Evolutionary conservation across 345 rosid genomes (phyloP), one percentile per base, ranked within the genome.

Genomic region (Ceriops tagal): DNA sequence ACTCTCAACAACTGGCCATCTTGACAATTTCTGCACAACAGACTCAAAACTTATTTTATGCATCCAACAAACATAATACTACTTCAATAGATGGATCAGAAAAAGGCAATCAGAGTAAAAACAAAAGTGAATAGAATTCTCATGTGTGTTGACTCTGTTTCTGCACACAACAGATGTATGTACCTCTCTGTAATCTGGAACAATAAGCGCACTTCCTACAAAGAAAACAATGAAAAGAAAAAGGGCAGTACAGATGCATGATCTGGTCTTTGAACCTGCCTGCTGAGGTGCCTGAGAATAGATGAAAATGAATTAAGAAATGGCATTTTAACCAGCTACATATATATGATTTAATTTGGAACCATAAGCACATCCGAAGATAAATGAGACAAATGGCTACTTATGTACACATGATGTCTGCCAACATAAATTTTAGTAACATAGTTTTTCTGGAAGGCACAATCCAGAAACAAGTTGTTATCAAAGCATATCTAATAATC

Each of bases 111-210:
- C n/a, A n/a, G n/a, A 27, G 11, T 9, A 69, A 30, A 61, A 49
- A 35, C 47, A 49, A 10, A 24, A 11, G 28, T 24, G 28, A 56
- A 56, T 1, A 4, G 28, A 56, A 24, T 21, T 24, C 26, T 22
- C 7, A 5, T 8, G 35, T 20, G 5, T 47, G 27, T 32, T 31
- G 47, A 18, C 6, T 24, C 39, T 11, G 22, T 31, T 26, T 15
- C 22, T 5, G 37, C 34, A 39, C 24, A 18, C n/a, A 13, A 10
- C 7, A 21, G 28, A 43, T 27, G 56, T 15, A 26, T 62, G 24
- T 79, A 88, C 93, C 89, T 78, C 73, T 65, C 73, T 72, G 68
- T 71, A 66, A 31, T 77, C 71, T 18, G 86, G 86, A 19, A 74
- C 73, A 43, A 86, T 13, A 58, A 75, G 62, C 43, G 70, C 70